Base-by-base conservation (phyloP, 106 monocot species). In the Iris macrosiphon region DNA sequence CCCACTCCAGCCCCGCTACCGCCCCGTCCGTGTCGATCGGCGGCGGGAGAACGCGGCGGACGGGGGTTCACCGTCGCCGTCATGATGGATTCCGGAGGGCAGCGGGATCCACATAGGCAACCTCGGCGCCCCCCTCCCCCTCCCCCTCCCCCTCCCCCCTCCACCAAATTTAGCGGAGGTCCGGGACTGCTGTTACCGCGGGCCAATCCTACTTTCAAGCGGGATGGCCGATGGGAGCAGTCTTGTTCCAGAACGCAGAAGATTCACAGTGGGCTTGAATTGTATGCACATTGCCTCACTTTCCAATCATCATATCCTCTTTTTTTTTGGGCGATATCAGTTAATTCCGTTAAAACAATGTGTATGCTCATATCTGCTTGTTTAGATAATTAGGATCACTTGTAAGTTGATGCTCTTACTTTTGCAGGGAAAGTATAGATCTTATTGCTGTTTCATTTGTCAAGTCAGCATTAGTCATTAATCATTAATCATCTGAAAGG, bases 81-180 rank as follows among this genome's bases (percentile, higher is more conserved):
- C 19, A 88, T 88, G 88, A 88, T 88, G 83, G 88, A 88, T 50
- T 83, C 88, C 28, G 83, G n/a, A 88, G 64, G 88, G 88, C 31
- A 88, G 88, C 46, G 88, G 83, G 72, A 88, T 88, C 48, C 88
- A 88, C 54, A 88, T 88, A 83, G 83, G 88, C 0, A 83, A 88
- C 38, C 79, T 88, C 54, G 78, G 78, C 16, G 78, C 72, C 12
- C 69, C 72, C 21, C 16, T 79, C n/a, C 62, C 79, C 11, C 64
- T 64, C 49, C n/a, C n/a, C n/a, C n/a, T n/a, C n/a, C n/a, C n/a
- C n/a, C n/a, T n/a, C n/a, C n/a, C n/a, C n/a, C n/a, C n/a, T n/a
- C n/a, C n/a, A n/a, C n/a, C n/a, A n/a, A n/a, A n/a, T n/a, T n/a
- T n/a, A n/a, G 88, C 63, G 83, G 69, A 44, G 88, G 83, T 63